Evolutionary conservation across 2,329 filamentous ascomycete genomes (phyloP).

Genomic region (Trichoderma hamatum): DNA sequence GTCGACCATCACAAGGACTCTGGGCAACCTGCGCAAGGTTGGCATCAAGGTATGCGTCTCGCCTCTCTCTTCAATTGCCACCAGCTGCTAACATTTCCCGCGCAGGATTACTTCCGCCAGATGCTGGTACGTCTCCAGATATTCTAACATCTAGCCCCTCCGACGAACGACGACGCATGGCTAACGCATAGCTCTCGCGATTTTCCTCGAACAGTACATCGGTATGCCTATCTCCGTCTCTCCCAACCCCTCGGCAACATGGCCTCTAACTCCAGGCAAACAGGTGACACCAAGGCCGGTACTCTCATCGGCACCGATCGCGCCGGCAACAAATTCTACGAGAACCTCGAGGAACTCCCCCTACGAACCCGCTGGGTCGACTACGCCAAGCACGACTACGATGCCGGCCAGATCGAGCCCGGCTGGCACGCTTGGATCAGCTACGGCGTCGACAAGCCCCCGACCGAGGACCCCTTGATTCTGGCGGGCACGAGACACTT

Average conservation of each 20-base stretch:
- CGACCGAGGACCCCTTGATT: conserved; percentile 73
- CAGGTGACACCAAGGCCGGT: conserved; percentile 96
- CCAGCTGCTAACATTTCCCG: conserved; percentile 26
- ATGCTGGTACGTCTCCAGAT: conserved; percentile 72
- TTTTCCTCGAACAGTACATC: conserved; percentile 53
- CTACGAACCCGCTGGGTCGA: conserved; percentile 97
- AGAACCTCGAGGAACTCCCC: conserved; percentile 93
- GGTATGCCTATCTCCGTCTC: conserved; percentile 44
- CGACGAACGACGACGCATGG: conserved; percentile 35
- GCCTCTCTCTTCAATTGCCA: background rate
- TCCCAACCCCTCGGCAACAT: background rate
- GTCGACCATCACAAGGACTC: conserved; percentile 87
- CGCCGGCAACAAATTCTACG: conserved; percentile 97
- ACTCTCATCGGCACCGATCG: conserved; percentile 81
- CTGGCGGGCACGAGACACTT: conserved; percentile 69
- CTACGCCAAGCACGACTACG: conserved; percentile 85
- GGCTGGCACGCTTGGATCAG: conserved; percentile 99
- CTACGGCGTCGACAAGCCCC: conserved; percentile 87
- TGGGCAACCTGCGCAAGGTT: conserved; percentile 83
- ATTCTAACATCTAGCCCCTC: conserved; percentile 27
- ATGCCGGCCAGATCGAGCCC: conserved; percentile 84
- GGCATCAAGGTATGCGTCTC: conserved; percentile 74
- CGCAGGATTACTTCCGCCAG: conserved; percentile 86
- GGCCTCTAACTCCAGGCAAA: background rate
- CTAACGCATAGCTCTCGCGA: conserved; percentile 28